A percentile compares a stretch with the other conserved stretches of the same genome.
These are phyloP conservation scores for Carex kokanica DNA, from an alignment of 176 grass and related monocot species.

Conservation along the genomic window DNA sequence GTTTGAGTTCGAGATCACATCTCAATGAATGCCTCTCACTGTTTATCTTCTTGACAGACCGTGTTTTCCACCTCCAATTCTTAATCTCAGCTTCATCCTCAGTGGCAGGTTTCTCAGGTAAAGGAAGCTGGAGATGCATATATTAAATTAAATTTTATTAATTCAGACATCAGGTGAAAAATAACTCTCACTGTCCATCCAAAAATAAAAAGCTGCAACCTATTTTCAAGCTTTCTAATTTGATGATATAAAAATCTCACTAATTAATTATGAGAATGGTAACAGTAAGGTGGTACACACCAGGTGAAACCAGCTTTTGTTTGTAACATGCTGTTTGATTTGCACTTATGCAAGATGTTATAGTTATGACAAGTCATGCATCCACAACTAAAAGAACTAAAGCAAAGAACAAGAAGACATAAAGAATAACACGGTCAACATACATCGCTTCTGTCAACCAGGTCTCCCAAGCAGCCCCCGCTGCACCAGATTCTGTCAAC, in stretches of 20 bases:
- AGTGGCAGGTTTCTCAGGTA: conserved; percentile 80
- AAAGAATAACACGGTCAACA: conserved; percentile 34
- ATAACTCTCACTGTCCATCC: background rate
- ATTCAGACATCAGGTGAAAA: background rate
- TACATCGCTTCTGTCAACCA: conserved; percentile 86
- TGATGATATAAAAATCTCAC: background rate
- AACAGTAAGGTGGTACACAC: background rate
- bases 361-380: background rate
- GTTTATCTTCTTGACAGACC: conserved; percentile 62
- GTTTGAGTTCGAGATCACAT: conserved; percentile 96
- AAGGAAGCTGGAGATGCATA: conserved; percentile 42
- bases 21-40: conserved; percentile 85
- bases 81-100: conserved; percentile 66
- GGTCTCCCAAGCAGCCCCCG: conserved; percentile 73
- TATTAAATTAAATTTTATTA: conserved; percentile 8
- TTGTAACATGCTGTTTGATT: background rate
- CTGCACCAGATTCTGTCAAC: conserved; percentile 95
- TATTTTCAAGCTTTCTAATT: background rate
- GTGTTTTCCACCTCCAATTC: conserved; percentile 69
- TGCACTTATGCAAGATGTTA: background rate
- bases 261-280: conserved; percentile 1
- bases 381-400: background rate
- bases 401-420: background rate
- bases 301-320: background rate
- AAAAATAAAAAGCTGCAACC: background rate